Base-by-base conservation (phyloP, 2,329 filamentous ascomycete species). In the Emmonsiellopsis sp. region DNA sequence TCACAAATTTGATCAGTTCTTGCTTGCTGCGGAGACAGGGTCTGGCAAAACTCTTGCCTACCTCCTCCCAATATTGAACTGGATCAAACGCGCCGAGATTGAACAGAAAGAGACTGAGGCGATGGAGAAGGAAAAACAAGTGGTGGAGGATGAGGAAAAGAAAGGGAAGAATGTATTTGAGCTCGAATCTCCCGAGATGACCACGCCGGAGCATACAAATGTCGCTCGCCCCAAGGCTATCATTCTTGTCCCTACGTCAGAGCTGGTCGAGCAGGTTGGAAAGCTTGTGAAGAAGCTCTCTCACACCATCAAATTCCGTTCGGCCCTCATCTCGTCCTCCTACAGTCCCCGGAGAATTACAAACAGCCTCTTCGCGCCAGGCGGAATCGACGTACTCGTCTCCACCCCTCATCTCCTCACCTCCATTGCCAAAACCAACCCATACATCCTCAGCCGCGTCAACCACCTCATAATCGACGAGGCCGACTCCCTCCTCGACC, bases 21-120 rank as follows among this genome's bases (percentile, higher is more conserved):
- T 98, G 10, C 77, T 98, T 49, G 93, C 93, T 3, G 93, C 93
- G 9, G 93, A 98, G 75, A 98, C 93, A 0, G 93, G 93, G 10
- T 97, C 93, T 0, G 93, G 93, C 56, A 98, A 98, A 76, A 98
- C 93, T 1, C 76, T 98, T 57, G 89, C 93, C 7, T 98, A 98
- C 66, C 75, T 97, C 5, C 72, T 96, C 5, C 94, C 93, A 0
- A 79, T 85, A 13, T 77, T 98, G 51, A 84, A 98, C 70, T 87
- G 88, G 7, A 71, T 98, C 62, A 98, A 98, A 73, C 75, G 81
- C 35, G 83, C 82, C 5, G 88, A 92, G 65, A 75, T 76, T 0
- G 68, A 73, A 10, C 85, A 90, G 58, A 77, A 81, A 53, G 76
- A 80, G 2, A 82, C 83, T 56, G 79, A 84, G 47, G 67, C 64